These are phyloP conservation scores for Fusarium cicatricum DNA, from an alignment of 2,329 filamentous ascomycete genomes.

Conservation along the genomic window DNA sequence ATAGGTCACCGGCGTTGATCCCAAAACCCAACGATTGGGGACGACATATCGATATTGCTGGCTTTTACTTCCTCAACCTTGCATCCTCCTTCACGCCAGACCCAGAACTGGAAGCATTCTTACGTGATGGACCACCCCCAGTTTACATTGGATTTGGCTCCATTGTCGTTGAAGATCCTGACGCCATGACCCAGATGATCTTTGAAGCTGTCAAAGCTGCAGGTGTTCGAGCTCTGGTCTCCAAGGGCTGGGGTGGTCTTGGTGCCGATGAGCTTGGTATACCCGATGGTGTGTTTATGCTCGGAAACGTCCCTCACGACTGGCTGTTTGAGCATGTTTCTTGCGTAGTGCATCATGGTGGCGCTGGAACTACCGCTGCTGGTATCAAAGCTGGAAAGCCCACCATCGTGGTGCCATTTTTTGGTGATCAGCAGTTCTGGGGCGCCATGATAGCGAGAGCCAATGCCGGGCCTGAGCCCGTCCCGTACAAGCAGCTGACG, in stretches of 20 bases:
- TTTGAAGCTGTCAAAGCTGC: conserved; percentile 73
- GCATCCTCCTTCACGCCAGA: conserved; percentile 72
- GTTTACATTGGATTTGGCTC: conserved; percentile 87
- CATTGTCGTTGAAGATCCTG: conserved; percentile 81
- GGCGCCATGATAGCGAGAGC: conserved; percentile 77
- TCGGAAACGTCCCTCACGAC: conserved; percentile 87
- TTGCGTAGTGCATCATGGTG: conserved; percentile 86
- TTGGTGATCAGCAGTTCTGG: conserved; percentile 87
- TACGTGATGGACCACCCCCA: conserved; percentile 73
- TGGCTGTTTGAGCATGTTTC: conserved; percentile 87
- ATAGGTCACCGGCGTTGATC: conserved; percentile 76
- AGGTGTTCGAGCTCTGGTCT: conserved; percentile 81
- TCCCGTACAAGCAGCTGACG: conserved; percentile 74
- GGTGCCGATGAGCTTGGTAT: conserved; percentile 74
- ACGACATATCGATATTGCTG: conserved; percentile 73
- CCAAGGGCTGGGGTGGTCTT: conserved; percentile 88
- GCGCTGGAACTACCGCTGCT: conserved; percentile 86
- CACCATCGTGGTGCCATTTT: conserved; percentile 87
- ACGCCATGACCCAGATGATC: conserved; percentile 73
- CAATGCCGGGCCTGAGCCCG: conserved; percentile 75
- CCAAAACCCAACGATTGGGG: conserved; percentile 82
- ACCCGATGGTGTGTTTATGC: conserved; percentile 82
- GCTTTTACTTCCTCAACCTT: conserved; percentile 78
- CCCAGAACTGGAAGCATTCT: conserved; percentile 70
- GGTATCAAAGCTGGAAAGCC: conserved; percentile 84